Conservation (phyloP, 768 basidiomycete species). For the Xerocomellus chrysenteron region DNA sequence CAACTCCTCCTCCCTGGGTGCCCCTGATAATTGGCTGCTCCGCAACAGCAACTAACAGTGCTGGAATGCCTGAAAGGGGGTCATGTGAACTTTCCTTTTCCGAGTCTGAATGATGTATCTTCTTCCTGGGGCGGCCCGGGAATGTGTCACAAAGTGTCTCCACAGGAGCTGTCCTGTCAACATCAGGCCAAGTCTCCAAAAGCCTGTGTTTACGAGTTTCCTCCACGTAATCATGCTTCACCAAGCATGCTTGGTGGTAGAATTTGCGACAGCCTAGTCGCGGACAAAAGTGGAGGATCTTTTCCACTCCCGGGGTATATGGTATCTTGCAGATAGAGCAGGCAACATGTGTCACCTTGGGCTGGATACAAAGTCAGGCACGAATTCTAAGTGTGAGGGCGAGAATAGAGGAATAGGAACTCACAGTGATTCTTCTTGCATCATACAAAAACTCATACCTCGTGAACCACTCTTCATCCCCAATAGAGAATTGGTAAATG, state of each 20-base stretch:
- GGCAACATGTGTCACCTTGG: constrained; percentile 36
- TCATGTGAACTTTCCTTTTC: neutral
- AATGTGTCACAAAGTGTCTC: neutral
- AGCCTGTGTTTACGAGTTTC: constrained; percentile 24
- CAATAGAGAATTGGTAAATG: constrained; percentile 41
- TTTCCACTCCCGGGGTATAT: constrained; percentile 44
- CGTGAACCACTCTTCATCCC: constrained; percentile 42
- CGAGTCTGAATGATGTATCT: neutral
- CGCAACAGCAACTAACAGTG: constrained; percentile 42
- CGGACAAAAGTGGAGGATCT: constrained; percentile 58
- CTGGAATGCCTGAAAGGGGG: constrained; percentile 32
- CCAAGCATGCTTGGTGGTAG: constrained; percentile 51
- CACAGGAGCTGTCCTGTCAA: constrained; percentile 18
- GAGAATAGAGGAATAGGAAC: neutral
- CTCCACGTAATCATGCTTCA: constrained; percentile 28
- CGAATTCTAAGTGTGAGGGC: neutral
- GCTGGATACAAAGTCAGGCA: constrained; percentile 32
- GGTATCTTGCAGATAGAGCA: constrained; percentile 46
- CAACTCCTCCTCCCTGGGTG: constrained; percentile 39
- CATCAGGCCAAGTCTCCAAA: constrained; percentile 39
- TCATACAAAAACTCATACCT: constrained; percentile 44
- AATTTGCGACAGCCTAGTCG: constrained; percentile 45
- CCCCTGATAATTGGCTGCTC: constrained; percentile 57
- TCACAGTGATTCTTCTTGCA: constrained; percentile 36
- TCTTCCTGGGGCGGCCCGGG: constrained; percentile 15